These are phyloP conservation scores for Penicillium maclennaniae DNA, from an alignment of 495 filamentous ascomycete genomes.

Conservation along the genomic window DNA sequence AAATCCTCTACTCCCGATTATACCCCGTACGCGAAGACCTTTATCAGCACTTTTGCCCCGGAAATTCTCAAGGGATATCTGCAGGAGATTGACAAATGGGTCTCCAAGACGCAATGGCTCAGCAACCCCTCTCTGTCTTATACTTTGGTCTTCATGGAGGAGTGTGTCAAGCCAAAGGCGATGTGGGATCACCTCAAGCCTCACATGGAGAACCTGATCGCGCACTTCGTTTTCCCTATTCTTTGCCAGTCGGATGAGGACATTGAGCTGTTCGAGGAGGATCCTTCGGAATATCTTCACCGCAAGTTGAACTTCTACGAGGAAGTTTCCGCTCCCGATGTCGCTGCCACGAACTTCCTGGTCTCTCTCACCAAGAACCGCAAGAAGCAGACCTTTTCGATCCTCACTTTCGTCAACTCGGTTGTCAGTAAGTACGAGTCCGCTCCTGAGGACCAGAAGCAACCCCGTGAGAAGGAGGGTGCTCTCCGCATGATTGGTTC, in stretches of 20 bases:
- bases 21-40: slow-evolving; percentile 76
- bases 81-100: slow-evolving; percentile 92
- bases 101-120: slow-evolving; percentile 88
- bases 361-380: slow-evolving; percentile 90
- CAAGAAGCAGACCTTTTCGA: slow-evolving; percentile 91
- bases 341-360: slow-evolving; percentile 94
- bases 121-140: slow-evolving; percentile 90
- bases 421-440: slow-evolving; percentile 88
- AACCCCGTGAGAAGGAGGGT: slow-evolving; percentile 92
- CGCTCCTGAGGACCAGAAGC: slow-evolving; percentile 79
- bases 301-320: slow-evolving; percentile 97
- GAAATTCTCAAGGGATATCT: slow-evolving; percentile 93
- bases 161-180: slow-evolving; percentile 93
- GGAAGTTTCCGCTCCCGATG: slow-evolving; percentile 92
- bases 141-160: slow-evolving; percentile 89
- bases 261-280: slow-evolving; percentile 86
- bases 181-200: slow-evolving; percentile 95
- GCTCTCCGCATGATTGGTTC: slow-evolving; percentile 97
- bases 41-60: slow-evolving; percentile 86
- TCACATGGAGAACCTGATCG: slow-evolving; percentile 85
- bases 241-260: slow-evolving; percentile 92
- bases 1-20: slow-evolving; percentile 69
- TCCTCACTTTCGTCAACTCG: slow-evolving; percentile 88
- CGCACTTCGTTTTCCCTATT: slow-evolving; percentile 91
- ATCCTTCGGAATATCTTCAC: slow-evolving; percentile 94